Conservation (phyloP, 164 flowering plant genomes). For the Litsea cubeba region DNA sequence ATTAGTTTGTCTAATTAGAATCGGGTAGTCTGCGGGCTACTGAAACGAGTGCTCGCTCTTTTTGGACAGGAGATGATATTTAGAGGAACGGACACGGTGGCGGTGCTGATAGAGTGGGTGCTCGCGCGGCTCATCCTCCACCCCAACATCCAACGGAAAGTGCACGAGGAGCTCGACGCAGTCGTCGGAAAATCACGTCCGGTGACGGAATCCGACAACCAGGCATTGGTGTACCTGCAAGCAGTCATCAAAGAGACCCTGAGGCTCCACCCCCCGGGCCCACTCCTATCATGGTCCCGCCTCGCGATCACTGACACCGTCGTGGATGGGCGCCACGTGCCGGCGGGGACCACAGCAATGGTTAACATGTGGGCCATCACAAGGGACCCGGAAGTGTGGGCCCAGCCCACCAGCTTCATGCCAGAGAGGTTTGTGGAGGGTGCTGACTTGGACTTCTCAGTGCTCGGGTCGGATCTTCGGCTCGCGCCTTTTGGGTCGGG, state of each 20-base stretch:
- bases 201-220: constrained; percentile 39
- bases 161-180: constrained; percentile 27
- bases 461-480: constrained; percentile 60
- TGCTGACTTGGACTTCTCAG: constrained; percentile 33
- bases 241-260: constrained; percentile 49
- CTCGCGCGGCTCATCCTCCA: constrained; percentile 29
- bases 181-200: constrained; percentile 27
- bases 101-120: constrained; percentile 35
- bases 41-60: neutral
- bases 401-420: constrained; percentile 41
- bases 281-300: constrained; percentile 59
- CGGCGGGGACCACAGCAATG: constrained; percentile 79
- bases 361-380: constrained; percentile 94
- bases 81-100: constrained; percentile 37
- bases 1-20: no score
- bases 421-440: constrained; percentile 52
- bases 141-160: constrained; percentile 21
- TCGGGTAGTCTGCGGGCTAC: neutral
- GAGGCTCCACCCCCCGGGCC: constrained; percentile 60
- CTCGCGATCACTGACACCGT: constrained; percentile 49
- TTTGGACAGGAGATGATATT: constrained; percentile 31
- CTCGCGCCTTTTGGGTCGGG: constrained; percentile 84
- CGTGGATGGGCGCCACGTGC: constrained; percentile 60
- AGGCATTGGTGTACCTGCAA: constrained; percentile 32
- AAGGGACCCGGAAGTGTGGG: constrained; percentile 54